Evolutionary conservation across 768 basidiomycete genomes (phyloP), one percentile per base, ranked within the genome.

Genomic region (Naganishia vaughanmartiniae): DNA sequence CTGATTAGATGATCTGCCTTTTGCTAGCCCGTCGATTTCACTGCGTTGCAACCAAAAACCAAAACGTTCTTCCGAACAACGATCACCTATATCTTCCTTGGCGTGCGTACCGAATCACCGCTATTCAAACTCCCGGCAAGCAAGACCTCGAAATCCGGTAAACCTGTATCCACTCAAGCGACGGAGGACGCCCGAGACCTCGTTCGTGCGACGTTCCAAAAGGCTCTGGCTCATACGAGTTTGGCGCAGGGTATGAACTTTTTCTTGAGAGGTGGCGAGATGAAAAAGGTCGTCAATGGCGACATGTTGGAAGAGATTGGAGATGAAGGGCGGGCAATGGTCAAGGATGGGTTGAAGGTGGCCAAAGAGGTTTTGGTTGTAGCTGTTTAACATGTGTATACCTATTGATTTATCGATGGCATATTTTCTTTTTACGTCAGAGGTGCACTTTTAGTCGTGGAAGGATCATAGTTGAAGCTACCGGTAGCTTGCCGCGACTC

Each of bases 1-100:
- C 19, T 4, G 19, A 30, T 56, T 21, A 28, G 9, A 39, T 5
- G 1, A 5, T 17, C 24, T 68, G 17, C 42, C 67, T 14, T 30
- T 6, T n/a, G 14, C 28, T 76, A 95, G 93, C 91, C 94, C 21
- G 85, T 98, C 55, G 91, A 95, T 77, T 97, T 98, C 77, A 89
- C 88, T 0, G 70, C 83, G 0, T 85, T 95, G 58, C 89, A 90
- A 73, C 79, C 86, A 5, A 85, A 85, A 69, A 86, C 90, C 7
- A 83, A 77, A 1, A 80, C 78, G 19, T 98, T 97, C 81, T 83
- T 98, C 53, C 83, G 83, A 68, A 87, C 89, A 68, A 82, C 97
- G 65, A 83, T 97, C 70, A 80, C 84, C 10, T 85, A 89, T 66
- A 78, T 91, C 24, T 86, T 96, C 75, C 80, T 91, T 68, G 87